A percentile compares a stretch with the other conserved stretches of the same genome.
These are phyloP conservation scores for Leccinum barrowsii DNA, from an alignment of 768 basidiomycete genomes.

Conservation along the genomic window DNA sequence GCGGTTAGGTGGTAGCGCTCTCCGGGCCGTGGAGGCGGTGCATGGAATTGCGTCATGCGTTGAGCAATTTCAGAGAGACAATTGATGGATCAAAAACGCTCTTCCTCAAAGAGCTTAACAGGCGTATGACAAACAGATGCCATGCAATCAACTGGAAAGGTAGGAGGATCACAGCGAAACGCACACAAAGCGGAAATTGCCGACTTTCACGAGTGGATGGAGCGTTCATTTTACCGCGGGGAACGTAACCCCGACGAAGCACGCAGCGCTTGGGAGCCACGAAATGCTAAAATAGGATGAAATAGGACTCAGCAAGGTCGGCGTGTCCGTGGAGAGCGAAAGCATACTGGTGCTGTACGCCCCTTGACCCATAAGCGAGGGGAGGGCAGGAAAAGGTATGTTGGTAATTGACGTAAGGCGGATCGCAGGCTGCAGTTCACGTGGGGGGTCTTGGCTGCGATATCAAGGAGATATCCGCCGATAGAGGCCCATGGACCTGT, in stretches of 20 bases:
- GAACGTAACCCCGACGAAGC: conserved; percentile 5
- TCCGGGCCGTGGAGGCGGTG: conserved; percentile 27
- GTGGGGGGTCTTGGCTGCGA: conserved; percentile 13
- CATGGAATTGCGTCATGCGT: conserved; percentile 23
- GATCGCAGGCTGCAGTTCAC: conserved; percentile 20
- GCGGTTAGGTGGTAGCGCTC: conserved; percentile 25
- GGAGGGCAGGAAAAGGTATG: conserved; percentile 30
- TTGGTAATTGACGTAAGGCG: conserved; percentile 27
- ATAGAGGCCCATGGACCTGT: conserved; percentile 27
- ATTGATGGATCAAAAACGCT: conserved; percentile 30
- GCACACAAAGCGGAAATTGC: conserved; percentile 26
- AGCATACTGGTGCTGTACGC: conserved; percentile 12
- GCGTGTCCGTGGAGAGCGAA: conserved; percentile 30
- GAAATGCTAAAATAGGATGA: conserved; percentile 12
- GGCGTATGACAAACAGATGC: conserved; percentile 15
- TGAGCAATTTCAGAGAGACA: conserved; percentile 17
- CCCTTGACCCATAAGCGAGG: conserved; percentile 31
- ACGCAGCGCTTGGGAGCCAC: conserved; percentile 12
- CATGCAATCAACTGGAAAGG: conserved; percentile 11
- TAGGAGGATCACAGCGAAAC: conserved; percentile 3
- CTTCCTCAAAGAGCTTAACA: conserved; percentile 31
- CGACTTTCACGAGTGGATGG: conserved; percentile 14
- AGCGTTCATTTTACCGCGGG: conserved; percentile 17
- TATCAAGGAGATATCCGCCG: conserved; percentile 27
- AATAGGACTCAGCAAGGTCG: conserved; percentile 12